Base-by-base conservation (phyloP, 768 basidiomycete species). In the Russula lepida region DNA sequence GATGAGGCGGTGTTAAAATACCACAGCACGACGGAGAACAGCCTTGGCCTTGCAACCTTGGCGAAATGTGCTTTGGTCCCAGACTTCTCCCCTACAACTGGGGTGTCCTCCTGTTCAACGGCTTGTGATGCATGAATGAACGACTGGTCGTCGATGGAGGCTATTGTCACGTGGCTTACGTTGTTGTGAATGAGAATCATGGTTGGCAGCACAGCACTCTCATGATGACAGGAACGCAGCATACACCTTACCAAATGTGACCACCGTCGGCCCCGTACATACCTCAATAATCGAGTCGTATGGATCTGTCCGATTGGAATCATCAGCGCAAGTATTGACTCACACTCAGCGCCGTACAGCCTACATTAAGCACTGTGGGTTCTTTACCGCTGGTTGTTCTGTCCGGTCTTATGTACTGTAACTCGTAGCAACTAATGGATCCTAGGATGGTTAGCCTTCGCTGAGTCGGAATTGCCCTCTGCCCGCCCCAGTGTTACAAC, bases 331-430 rank as follows among this genome's bases (percentile, higher is more conserved):
- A 21, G 19, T 6, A 13, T 51, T 41, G 28, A 46, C 56, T 58
- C 50, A 30, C 9, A 23, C 5, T 28, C 51, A 53, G 55, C 60
- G 56, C 60, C n/a, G 62, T 58, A 63, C 62, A 58, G 62, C 62
- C 62, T 62, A 47, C 62, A 43, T 23, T 54, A 63, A 63, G 62
- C 62, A 21, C 27, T 15, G 27, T 41, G 4, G 11, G 25, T 53
- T 47, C 43, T 32, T 27, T 3, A 54, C 61, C 62, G 62, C 62
- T 41, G 46, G 60, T 58, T 54, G 57, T 44, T 58, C 53, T 37
- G 12, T 17, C 62, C 62, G 57, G 62, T 33, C 25, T 43, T 48
- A 58, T 51, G 37, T 53, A 44, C 41, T 44, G 39, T 63, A 33
- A 52, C 52, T 54, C 37, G 25, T 58, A 32, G 52, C 23, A n/a